phyloP scores from a whole-genome alignment of 371 early-diverging fungal genomes.

The Capniomyces stellatus region DNA sequence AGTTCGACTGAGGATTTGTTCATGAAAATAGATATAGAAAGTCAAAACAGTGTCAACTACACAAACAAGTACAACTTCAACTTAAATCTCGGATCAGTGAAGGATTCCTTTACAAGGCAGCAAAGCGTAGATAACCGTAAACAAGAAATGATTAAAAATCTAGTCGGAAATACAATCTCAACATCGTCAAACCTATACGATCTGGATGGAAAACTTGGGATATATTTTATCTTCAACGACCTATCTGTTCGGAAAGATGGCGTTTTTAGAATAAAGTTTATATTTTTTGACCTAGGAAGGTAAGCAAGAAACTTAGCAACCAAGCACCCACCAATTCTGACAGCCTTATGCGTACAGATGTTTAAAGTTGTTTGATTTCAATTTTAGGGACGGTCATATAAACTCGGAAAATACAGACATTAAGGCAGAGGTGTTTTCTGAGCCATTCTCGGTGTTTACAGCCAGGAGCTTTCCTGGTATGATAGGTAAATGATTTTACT shows the following conservation, averaged over 20 bases:
- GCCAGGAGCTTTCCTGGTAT: constrained; percentile 46
- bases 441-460: constrained; percentile 32
- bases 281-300: constrained; percentile 21
- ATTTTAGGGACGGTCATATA: constrained; percentile 19
- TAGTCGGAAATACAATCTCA: constrained; percentile 52
- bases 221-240: constrained; percentile 35
- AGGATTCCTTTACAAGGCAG: not conserved
- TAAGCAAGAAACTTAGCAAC: constrained; percentile 2
- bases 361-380: not conserved
- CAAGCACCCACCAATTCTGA: too few relatives aligned
- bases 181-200: constrained; percentile 43
- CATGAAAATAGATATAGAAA: too few relatives aligned
- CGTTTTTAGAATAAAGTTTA: constrained; percentile 22
- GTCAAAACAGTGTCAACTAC: constrained; percentile 1
- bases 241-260: constrained; percentile 31
- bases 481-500: constrained; percentile 28
- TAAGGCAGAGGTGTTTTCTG: constrained; percentile 20
- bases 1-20: too few relatives aligned
- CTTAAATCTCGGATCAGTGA: not conserved
- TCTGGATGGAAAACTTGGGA: constrained; percentile 36
- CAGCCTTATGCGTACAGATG: too few relatives aligned
- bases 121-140: not conserved
- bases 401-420: constrained; percentile 15
- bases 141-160: constrained; percentile 17
- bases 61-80: constrained; percentile 3